phyloP scores from a whole-genome alignment of 495 filamentous ascomycete genomes.

The Lophium mytilinum region DNA sequence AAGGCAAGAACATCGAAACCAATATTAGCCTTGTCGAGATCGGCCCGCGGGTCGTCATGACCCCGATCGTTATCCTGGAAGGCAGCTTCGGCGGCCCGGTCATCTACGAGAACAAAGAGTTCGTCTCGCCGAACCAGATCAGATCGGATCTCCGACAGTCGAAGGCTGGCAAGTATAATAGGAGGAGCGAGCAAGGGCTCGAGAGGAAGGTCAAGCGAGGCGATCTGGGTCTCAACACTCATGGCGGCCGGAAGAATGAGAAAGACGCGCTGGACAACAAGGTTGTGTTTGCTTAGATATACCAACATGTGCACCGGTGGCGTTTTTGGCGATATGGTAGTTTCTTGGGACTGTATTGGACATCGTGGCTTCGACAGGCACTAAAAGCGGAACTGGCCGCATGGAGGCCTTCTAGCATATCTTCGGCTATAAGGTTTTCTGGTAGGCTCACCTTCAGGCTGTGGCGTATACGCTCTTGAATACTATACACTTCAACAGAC shows the following conservation, averaged over 20 bases:
- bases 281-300: slow-evolving; percentile 56
- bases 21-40: slow-evolving; percentile 86
- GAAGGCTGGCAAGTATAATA: slow-evolving; percentile 68
- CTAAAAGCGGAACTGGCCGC: too few species aligned
- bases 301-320: too few species aligned
- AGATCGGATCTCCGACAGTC: slow-evolving; percentile 64
- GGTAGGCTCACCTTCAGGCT: too few species aligned
- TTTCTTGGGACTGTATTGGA: too few species aligned
- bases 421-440: too few species aligned
- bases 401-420: too few species aligned
- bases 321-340: too few species aligned
- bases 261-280: slow-evolving; percentile 70
- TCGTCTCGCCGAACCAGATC: slow-evolving; percentile 92
- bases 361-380: too few species aligned
- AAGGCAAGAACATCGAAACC: slow-evolving; percentile 44
- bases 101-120: slow-evolving; percentile 98
- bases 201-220: slow-evolving; percentile 67
- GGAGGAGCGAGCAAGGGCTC: slow-evolving; percentile 60
- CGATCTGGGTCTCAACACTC: slow-evolving; percentile 62
- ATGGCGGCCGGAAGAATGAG: slow-evolving; percentile 50
- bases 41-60: slow-evolving; percentile 88
- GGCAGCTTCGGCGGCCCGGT: slow-evolving; percentile 92
- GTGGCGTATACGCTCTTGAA: too few species aligned
- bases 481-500: too few species aligned
- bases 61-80: slow-evolving; percentile 92